Evolutionary conservation across 768 basidiomycete genomes (phyloP).

Genomic region (Boletus pseudo-olivaceus): DNA sequence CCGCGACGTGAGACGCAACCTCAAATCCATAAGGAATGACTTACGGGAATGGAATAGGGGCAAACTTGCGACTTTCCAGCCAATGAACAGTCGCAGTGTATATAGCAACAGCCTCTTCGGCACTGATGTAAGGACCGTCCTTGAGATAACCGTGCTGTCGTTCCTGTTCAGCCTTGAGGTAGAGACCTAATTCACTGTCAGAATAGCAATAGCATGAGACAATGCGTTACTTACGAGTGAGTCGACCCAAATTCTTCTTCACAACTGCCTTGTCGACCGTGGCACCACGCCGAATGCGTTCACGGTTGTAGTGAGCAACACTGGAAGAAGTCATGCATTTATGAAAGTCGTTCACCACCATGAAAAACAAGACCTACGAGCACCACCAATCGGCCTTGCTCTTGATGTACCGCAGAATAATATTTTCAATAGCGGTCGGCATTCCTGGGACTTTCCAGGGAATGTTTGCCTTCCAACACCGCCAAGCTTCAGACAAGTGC

Average conservation of each 20-base stretch:
- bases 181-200: slow-evolving; percentile 54
- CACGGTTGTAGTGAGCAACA: slow-evolving; percentile 97
- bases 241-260: slow-evolving; percentile 97
- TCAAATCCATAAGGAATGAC: slow-evolving; percentile 21
- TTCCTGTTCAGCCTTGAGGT: slow-evolving; percentile 98
- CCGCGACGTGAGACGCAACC: neutral
- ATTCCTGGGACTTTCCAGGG: slow-evolving; percentile 99
- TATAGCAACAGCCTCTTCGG: slow-evolving; percentile 97
- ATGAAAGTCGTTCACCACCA: neutral
- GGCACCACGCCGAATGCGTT: slow-evolving; percentile 94
- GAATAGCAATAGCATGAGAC: neutral
- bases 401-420: slow-evolving; percentile 98
- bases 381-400: slow-evolving; percentile 99
- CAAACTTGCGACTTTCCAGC: slow-evolving; percentile 97
- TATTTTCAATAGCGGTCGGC: slow-evolving; percentile 99
- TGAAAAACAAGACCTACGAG: slow-evolving; percentile 48
- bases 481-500: slow-evolving; percentile 97
- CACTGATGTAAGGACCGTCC: slow-evolving; percentile 98
- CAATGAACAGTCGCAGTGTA: slow-evolving; percentile 99
- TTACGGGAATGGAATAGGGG: slow-evolving; percentile 97
- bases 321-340: slow-evolving; percentile 31
- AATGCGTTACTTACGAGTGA: slow-evolving; percentile 65
- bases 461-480: slow-evolving; percentile 96
- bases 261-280: slow-evolving; percentile 98
- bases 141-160: slow-evolving; percentile 98